Evolutionary conservation across 768 basidiomycete genomes (phyloP).

Genomic region (Tulasnella sp.): DNA sequence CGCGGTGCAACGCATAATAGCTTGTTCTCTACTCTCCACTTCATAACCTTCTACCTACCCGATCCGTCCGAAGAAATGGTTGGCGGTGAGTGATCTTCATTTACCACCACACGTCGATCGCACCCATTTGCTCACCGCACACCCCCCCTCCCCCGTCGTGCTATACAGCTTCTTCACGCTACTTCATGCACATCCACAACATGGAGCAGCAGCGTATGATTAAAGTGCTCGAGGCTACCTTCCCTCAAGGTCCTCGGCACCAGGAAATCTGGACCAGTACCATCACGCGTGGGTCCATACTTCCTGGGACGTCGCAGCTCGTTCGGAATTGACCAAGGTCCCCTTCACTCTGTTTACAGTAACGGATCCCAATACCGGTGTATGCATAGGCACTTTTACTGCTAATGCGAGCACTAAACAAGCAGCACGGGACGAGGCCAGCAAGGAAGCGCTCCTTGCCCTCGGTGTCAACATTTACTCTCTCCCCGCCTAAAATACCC

Average conservation of each 20-base stretch:
- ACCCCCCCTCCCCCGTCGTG: background rate
- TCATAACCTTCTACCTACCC: background rate
- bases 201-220: background rate
- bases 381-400: background rate
- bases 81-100: background rate
- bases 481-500: background rate
- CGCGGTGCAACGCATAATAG: background rate
- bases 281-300: background rate
- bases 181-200: constrained; percentile 11
- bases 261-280: constrained; percentile 5
- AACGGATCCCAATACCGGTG: background rate
- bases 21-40: background rate
- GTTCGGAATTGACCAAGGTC: background rate
- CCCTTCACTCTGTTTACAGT: background rate
- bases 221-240: background rate
- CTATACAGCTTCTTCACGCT: background rate
- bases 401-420: background rate
- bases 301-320: background rate
- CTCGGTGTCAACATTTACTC: background rate
- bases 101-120: background rate
- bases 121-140: background rate
- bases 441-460: background rate
- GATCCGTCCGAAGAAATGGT: background rate
- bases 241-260: constrained; percentile 6
- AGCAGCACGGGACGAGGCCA: constrained; percentile 1